These are phyloP conservation scores for Senna siamea DNA, from an alignment of 306 rosid species.

Conservation along the genomic window DNA sequence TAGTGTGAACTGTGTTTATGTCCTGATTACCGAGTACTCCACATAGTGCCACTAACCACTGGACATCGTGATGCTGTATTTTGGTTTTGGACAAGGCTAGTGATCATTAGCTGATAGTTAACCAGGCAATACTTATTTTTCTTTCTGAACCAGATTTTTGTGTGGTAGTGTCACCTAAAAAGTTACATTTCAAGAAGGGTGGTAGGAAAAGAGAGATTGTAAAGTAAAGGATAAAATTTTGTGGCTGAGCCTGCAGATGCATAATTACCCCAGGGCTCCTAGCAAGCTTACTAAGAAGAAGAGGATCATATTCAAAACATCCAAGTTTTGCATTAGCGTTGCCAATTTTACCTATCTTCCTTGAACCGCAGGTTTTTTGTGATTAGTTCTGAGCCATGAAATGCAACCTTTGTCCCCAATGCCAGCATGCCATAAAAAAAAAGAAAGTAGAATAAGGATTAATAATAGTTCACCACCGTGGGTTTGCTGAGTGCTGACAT, in stretches of 20 bases:
- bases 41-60: background rate
- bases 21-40: background rate
- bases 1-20: background rate
- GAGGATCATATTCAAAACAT: background rate
- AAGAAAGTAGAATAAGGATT: background rate
- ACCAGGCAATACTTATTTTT: background rate
- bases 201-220: background rate
- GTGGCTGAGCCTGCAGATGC: background rate
- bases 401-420: background rate
- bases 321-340: background rate
- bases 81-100: background rate
- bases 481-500: background rate
- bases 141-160: background rate
- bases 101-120: background rate
- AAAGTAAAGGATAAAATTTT: background rate
- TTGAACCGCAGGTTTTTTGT: constrained; percentile 7
- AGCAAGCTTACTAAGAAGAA: background rate
- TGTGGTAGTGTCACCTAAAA: background rate
- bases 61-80: background rate
- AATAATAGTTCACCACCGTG: background rate
- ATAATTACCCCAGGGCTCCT: background rate
- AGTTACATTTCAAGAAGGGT: background rate
- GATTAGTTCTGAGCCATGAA: background rate
- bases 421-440: background rate
- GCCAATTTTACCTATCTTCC: constrained; percentile 2